Base-by-base conservation (phyloP, 768 basidiomycete genomes). In the Lentinula boryana region DNA sequence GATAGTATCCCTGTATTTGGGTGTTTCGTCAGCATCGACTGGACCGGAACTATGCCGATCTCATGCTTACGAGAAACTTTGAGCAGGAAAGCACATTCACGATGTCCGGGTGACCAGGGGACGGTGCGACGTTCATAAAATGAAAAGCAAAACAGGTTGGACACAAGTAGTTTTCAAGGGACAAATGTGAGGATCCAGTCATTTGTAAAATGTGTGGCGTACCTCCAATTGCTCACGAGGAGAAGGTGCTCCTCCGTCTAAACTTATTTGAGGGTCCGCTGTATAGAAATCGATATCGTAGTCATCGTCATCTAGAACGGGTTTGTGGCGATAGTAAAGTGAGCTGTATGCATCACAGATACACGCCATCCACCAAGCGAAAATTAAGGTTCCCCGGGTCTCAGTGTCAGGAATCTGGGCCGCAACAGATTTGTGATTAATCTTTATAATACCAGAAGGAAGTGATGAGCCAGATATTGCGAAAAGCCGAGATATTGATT, bases 291-390 rank as follows among this genome's bases (percentile, higher is more conserved):
- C 91, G 64, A 94, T 88, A 69, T 94, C 89, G 69, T 93, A 93
- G 74, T 94, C 91, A 63, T 91, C 87, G 65, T 93, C 92, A 69
- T 92, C 90, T 76, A 95, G 76, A 66, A 88, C 80, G 6, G 93
- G 92, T 73, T 93, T 93, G 63, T 88, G 81, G 63, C 92, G 84
- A 74, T 93, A 92, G 72, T 93, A 94, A 35, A 86, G 85, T 33
- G 91, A 83, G 31, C 85, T 84, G 73, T 89, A 93, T 6, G 92
- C 91, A 68, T 97, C 95, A 36, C 84, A 80, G 50, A 94, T 77
- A 71, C 88, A 91, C 7, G 93, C 87, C 84, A 94, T 89, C 93
- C 94, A 95, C 89, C 93, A 95, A 1, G 93, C 88, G 68, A 93
- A 94, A 56, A 91, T 88, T 87, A 93, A 90, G 5, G 88, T 91